phyloP scores from a whole-genome alignment of 2,329 filamentous ascomycete species.

The Verticillium longisporum region DNA sequence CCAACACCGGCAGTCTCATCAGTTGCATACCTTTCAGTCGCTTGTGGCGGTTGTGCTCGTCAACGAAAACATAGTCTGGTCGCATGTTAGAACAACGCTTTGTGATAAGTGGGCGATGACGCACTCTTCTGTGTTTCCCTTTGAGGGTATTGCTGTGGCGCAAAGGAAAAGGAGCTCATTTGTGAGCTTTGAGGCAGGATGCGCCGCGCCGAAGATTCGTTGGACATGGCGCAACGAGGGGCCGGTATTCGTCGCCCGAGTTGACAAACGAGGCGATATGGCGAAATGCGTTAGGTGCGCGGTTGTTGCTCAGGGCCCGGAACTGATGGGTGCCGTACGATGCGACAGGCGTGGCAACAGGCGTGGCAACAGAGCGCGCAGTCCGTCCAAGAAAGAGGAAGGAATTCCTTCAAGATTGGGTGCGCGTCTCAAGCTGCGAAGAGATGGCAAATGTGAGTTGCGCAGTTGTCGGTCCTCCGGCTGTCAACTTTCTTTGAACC shows the following conservation, averaged over 20 bases:
- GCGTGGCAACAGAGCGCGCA: too few relatives aligned
- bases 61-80: slow-evolving; percentile 95
- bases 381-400: too few relatives aligned
- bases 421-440: not conserved
- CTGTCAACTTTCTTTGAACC: not conserved
- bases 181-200: slow-evolving; percentile 60
- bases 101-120: slow-evolving; percentile 17
- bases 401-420: not conserved
- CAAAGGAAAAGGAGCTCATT: slow-evolving; percentile 72
- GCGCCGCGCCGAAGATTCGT: slow-evolving; percentile 54
- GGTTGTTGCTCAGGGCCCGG: not conserved
- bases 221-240: slow-evolving; percentile 42
- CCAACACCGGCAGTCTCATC: too few relatives aligned
- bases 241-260: not conserved
- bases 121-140: slow-evolving; percentile 81
- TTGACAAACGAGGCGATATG: not conserved
- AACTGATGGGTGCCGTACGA: not conserved
- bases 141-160: slow-evolving; percentile 47
- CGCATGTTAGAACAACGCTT: not conserved
- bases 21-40: slow-evolving; percentile 75
- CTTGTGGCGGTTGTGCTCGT: slow-evolving; percentile 98
- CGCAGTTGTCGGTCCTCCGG: not conserved
- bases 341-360: not conserved
- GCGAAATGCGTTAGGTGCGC: not conserved
- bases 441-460: not conserved